Evolutionary conservation across 768 basidiomycete species (phyloP).

Genomic region (Podaxis sp.): DNA sequence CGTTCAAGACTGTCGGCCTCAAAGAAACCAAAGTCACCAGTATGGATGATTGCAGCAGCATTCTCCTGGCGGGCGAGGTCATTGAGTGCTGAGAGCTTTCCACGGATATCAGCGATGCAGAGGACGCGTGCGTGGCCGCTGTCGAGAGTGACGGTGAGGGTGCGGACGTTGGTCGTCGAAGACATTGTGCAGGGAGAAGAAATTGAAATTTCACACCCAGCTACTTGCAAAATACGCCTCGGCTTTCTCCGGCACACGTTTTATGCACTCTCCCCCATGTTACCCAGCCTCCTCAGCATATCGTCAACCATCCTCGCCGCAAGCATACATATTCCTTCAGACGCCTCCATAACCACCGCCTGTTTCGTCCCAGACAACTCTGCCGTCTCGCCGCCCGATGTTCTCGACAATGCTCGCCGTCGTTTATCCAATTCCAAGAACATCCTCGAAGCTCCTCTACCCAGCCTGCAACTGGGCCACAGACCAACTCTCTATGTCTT

Average conservation of each 20-base stretch:
- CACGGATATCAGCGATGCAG: conserved; percentile 93
- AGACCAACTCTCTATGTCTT: conserved; percentile 59
- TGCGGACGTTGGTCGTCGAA: conserved; percentile 68
- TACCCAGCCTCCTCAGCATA: not conserved
- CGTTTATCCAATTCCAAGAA: conserved; percentile 40
- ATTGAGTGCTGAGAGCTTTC: conserved; percentile 85
- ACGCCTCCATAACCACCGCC: conserved; percentile 44
- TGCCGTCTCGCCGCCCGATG: conserved; percentile 31
- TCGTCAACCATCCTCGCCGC: conserved; percentile 17
- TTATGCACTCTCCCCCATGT: not conserved
- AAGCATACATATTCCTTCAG: conserved; percentile 40
- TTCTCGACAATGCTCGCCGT: conserved; percentile 58
- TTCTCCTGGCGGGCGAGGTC: conserved; percentile 86
- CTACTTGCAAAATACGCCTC: conserved; percentile 18
- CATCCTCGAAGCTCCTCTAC: conserved; percentile 50
- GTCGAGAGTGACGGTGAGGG: conserved; percentile 79
- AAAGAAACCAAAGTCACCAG: conserved; percentile 99
- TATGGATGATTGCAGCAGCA: conserved; percentile 93
- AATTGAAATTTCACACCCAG: conserved; percentile 10
- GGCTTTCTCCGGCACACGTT: conserved; percentile 22
- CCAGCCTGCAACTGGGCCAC: conserved; percentile 47
- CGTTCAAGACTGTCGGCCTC: conserved; percentile 79
- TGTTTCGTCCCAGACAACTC: conserved; percentile 34
- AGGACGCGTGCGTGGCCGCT: conserved; percentile 83
- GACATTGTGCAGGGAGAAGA: conserved; percentile 49